Evolutionary conservation across 352 stramenopile species (phyloP).

Genomic region (Aphanomyces euteiches): DNA sequence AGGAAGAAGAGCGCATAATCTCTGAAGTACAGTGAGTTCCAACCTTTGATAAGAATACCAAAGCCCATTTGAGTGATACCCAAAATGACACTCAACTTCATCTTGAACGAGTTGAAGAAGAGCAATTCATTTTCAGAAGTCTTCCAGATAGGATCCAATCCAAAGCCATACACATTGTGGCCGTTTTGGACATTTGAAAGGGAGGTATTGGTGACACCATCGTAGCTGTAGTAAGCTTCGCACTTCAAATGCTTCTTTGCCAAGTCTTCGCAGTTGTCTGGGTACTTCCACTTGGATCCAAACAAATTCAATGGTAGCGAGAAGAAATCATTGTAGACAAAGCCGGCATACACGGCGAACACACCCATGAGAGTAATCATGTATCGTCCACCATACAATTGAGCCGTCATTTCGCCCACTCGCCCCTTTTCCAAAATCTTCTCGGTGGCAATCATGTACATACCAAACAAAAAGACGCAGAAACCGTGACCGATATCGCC

Average conservation of each 20-base stretch:
- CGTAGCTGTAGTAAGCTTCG: slow-evolving; percentile 64
- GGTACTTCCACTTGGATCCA: slow-evolving; percentile 91
- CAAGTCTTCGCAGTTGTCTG: slow-evolving; percentile 57
- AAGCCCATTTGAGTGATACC: slow-evolving; percentile 99
- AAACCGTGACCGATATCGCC: slow-evolving; percentile 98
- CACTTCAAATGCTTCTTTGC: slow-evolving; percentile 54
- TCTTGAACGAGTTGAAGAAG: slow-evolving; percentile 99
- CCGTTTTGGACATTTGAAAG: slow-evolving; percentile 53
- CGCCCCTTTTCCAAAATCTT: slow-evolving; percentile 76
- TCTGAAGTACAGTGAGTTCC: slow-evolving; percentile 96
- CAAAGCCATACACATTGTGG: slow-evolving; percentile 95
- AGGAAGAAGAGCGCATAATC: slow-evolving; percentile 95
- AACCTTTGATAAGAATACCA: slow-evolving; percentile 94
- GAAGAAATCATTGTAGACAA: slow-evolving; percentile 99
- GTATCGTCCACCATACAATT: slow-evolving; percentile 93
- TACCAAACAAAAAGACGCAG: slow-evolving; percentile 91
- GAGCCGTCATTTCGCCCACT: slow-evolving; percentile 89
- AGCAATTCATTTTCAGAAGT: slow-evolving; percentile 96
- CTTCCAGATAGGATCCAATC: slow-evolving; percentile 98
- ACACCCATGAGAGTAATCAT: slow-evolving; percentile 99
- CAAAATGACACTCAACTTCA: slow-evolving; percentile 99
- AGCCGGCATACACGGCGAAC: slow-evolving; percentile 96
- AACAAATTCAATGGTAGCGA: slow-evolving; percentile 97
- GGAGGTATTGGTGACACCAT: slow-evolving; percentile 76
- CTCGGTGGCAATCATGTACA: slow-evolving; percentile 94